phyloP scores from a whole-genome alignment of 2,329 filamentous ascomycete species.

The Diaporthe sp. region DNA sequence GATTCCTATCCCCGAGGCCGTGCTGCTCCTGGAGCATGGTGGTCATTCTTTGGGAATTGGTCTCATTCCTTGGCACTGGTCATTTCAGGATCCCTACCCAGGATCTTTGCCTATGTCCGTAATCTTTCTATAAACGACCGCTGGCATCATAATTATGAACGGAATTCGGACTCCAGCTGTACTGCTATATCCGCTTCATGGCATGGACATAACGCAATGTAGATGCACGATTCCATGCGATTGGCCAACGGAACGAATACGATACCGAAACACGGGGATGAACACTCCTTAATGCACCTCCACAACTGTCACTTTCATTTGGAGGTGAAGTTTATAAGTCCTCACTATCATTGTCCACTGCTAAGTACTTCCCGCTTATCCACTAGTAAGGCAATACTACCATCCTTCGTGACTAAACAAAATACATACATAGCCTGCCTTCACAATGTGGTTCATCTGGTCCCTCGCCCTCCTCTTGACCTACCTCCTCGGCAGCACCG shows the following conservation, averaged over 20 bases:
- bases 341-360: not conserved
- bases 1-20: too few relatives aligned
- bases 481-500: conserved; percentile 18
- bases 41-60: too few relatives aligned
- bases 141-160: not conserved
- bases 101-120: not conserved
- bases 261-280: not conserved
- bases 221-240: not conserved
- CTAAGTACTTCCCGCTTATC: not conserved
- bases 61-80: too few relatives aligned
- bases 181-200: not conserved
- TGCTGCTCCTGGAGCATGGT: not conserved
- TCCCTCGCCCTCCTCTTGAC: not conserved
- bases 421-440: not conserved
- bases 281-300: not conserved
- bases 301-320: not conserved
- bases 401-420: too few relatives aligned
- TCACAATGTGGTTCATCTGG: conserved; percentile 4
- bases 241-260: conserved; percentile 11
- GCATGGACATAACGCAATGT: not conserved
- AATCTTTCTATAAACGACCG: not conserved
- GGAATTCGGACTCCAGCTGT: not conserved
- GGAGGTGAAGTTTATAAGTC: not conserved
- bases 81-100: too few relatives aligned
- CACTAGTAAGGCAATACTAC: not conserved